Percentiles rank a stretch among this genome's conserved stretches.
Conservation (phyloP, 306 rosid genomes). For the Nissolia schottii region DNA sequence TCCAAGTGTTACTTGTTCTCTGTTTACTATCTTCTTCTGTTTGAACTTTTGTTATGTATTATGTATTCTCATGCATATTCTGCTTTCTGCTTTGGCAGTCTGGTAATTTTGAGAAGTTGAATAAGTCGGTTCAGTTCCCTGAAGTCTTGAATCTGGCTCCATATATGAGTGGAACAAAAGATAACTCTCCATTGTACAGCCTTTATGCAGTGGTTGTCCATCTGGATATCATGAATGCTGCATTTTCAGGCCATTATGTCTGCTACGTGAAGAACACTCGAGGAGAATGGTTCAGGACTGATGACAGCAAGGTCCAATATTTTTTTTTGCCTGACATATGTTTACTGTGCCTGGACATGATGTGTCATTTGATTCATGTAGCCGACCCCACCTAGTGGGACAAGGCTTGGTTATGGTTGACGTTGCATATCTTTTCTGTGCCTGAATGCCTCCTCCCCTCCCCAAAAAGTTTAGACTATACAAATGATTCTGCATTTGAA, state of each 20-base stretch:
- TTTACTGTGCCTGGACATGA: background rate
- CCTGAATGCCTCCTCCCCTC: background rate
- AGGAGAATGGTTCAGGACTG: slow-evolving; percentile 64
- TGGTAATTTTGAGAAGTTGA: slow-evolving; percentile 66
- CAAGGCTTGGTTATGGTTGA: too few relatives aligned
- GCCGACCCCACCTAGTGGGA: too few relatives aligned
- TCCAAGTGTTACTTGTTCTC: slow-evolving; percentile 7
- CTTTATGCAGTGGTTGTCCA: slow-evolving; percentile 82
- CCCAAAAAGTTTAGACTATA: background rate
- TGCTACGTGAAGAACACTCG: slow-evolving; percentile 64
- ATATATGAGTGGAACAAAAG: slow-evolving; percentile 54
- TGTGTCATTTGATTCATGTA: too few relatives aligned
- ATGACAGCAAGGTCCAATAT: slow-evolving; percentile 62
- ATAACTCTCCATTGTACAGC: slow-evolving; percentile 51
- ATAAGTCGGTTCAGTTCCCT: slow-evolving; percentile 59
- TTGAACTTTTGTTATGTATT: slow-evolving; percentile 1
- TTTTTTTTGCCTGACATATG: background rate
- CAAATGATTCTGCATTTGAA: background rate
- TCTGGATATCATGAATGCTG: slow-evolving; percentile 65
- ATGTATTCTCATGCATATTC: slow-evolving; percentile 21
- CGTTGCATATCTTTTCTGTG: background rate
- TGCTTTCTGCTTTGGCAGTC: slow-evolving; percentile 49
- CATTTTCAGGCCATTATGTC: slow-evolving; percentile 73
- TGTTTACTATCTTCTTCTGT: background rate
- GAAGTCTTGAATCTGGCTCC: slow-evolving; percentile 67